Evolutionary conservation across 768 basidiomycete genomes (phyloP).

Genomic region (Steccherinum ochraceum): DNA sequence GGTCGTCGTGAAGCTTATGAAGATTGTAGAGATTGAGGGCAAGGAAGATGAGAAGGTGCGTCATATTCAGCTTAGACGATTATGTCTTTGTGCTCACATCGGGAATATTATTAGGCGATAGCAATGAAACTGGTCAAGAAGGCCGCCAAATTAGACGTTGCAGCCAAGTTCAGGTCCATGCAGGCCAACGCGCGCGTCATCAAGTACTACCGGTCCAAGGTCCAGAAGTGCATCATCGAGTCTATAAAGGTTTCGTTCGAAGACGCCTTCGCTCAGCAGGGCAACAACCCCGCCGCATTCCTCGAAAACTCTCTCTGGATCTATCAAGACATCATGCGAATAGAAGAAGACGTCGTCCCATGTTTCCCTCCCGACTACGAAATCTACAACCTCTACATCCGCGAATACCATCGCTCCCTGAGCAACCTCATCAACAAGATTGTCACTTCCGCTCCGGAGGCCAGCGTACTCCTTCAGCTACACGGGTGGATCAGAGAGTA

Average conservation of each 20-base stretch:
- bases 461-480: constrained; percentile 78
- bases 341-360: constrained; percentile 82
- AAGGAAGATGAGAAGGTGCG: constrained; percentile 89
- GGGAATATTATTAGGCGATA: constrained; percentile 73
- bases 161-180: constrained; percentile 89
- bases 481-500: constrained; percentile 97
- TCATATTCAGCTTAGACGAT: not conserved
- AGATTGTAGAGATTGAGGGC: constrained; percentile 91
- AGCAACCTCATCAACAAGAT: constrained; percentile 68
- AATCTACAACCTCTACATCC: constrained; percentile 75
- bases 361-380: constrained; percentile 94
- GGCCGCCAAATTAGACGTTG: constrained; percentile 86
- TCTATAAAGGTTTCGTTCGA: constrained; percentile 72
- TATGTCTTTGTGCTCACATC: too few relatives aligned
- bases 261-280: constrained; percentile 53
- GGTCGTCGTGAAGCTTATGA: constrained; percentile 88
- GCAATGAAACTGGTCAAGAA: constrained; percentile 94
- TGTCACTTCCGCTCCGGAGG: constrained; percentile 71
- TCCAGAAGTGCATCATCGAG: constrained; percentile 72
- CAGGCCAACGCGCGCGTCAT: constrained; percentile 88
- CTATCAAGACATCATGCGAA: constrained; percentile 91
- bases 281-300: constrained; percentile 64
- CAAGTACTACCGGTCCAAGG: constrained; percentile 92
- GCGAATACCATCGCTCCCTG: constrained; percentile 85
- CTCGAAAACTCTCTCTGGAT: constrained; percentile 81